Base-by-base conservation (phyloP, 1,139 yeast genomes). In the Meyerozyma elateridarum region DNA sequence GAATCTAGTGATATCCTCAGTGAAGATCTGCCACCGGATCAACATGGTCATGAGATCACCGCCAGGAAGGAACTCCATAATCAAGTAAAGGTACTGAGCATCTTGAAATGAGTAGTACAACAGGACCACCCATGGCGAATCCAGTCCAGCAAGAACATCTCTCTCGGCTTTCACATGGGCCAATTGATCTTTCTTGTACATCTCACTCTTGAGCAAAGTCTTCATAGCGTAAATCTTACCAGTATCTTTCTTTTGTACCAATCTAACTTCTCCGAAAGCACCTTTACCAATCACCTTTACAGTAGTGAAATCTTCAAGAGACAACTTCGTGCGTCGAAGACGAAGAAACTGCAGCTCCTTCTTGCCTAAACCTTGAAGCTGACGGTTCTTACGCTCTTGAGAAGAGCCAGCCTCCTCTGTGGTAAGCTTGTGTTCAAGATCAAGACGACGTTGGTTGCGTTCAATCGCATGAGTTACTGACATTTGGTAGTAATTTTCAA, bases 11-110 rank as follows among this genome's bases (percentile, higher is more conserved):
- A 83, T 85, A 56, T 83, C 93, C 51, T 83, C 93, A 0, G 93
- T 82, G 52, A 83, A 83, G 16, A 83, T 76, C 52, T 83, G 89
- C 93, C 93, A 83, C 58, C 88, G 75, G 48, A 83, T 83, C 49
- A 83, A 64, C 93, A 83, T 83, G 0, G 93, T 83, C 93, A 83
- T 83, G 45, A 83, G 64, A 58, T 83, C 93, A 43, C 93, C 93
- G 40, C 93, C 93, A 3, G 93, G 93, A 41, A 83, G 68, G 51
- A 82, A 83, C 50, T 83, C 93, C 93, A 83, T 83, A 45, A 83
- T 83, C 47, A 83, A 64, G 50, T 83, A 83, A 40, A 83, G 61
- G 49, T 83, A 82, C 46, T 81, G 81, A 1, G 82, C 56, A 59
- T 83, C 93, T 55, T 83, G 93, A 59, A 83, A 83, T 1, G 93